Evolutionary conservation across 306 rosid species (phyloP), one percentile per base, ranked within the genome.

Genomic region (Mucuna pruriens): DNA sequence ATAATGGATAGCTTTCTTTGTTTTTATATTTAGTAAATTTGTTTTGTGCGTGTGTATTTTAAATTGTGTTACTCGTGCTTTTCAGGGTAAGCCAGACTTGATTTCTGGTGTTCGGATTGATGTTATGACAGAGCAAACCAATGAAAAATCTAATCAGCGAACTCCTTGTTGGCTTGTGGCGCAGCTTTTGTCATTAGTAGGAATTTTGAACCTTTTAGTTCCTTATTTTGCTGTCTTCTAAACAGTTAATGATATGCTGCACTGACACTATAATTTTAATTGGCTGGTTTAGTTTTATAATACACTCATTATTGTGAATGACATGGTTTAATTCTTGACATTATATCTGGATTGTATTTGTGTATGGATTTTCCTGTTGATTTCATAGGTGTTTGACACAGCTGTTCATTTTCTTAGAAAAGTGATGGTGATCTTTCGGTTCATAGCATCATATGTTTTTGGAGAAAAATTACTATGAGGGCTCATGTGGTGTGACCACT

Each of bases 81-180:
- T 86, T 81, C 92, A 95, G 99, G 98, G 90, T 65, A 86, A 79
- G 84, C 94, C 97, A 39, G 88, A 91, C 78, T 77, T 93, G 89
- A 88, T 93, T 87, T 84, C 97, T 81, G 96, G 94, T 60, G 98
- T 88, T 82, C 87, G 73, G 80, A 88, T 95, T 78, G 94, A 93
- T 90, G 31, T 90, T 54, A 90, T 91, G 98, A 84, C 88, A 2
- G 97, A 95, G 91, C 89, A 76, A 75, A 57, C 78, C 86, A 73
- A 76, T 70, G 90, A 61, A 72, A 82, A 78, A 71, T 69, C 71
- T 25, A 85, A 84, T 51, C 71, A 83, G 42, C 88, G 80, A 82
- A 82, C 83, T 64, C 92, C 92, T 40, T 57, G 65, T 71, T 93
- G 98, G 97, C 89, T 83, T 74, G 86, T 72, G 25, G 90, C 91